These are phyloP conservation scores for Acorus calamus DNA, from an alignment of 106 monocot species.

Conservation along the genomic window DNA sequence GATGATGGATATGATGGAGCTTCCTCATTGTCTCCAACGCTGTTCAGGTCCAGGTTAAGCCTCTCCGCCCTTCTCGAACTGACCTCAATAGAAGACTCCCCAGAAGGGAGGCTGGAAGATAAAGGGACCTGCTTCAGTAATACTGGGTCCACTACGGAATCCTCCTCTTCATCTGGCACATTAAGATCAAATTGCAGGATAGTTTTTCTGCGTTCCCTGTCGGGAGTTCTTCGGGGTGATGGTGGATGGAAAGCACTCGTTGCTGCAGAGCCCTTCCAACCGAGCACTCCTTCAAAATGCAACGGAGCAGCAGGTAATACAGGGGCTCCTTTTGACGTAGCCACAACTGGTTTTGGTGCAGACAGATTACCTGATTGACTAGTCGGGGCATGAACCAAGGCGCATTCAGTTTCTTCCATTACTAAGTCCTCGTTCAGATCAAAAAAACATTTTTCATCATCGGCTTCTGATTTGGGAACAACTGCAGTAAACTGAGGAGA, in stretches of 20 bases:
- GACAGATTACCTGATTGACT: constrained; percentile 26
- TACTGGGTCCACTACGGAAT: constrained; percentile 9
- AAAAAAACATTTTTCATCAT: constrained; percentile 23
- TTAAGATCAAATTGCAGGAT: constrained; percentile 61
- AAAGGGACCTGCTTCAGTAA: constrained; percentile 17
- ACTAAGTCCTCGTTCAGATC: constrained; percentile 66
- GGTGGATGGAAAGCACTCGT: constrained; percentile 82
- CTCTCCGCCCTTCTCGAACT: constrained; percentile 50
- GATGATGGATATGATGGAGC: constrained; percentile 7
- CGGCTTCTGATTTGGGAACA: constrained; percentile 6
- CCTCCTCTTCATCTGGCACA: constrained; percentile 33
- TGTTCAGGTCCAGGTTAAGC: constrained; percentile 66
- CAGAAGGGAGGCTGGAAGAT: constrained; percentile 26
- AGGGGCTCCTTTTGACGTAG: constrained; percentile 58
- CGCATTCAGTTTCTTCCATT: constrained; percentile 26
- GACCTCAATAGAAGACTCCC: constrained; percentile 52
- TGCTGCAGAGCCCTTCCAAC: constrained; percentile 84
- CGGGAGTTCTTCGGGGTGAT: constrained; percentile 48
- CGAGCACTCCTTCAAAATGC: constrained; percentile 52
- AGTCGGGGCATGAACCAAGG: neutral
- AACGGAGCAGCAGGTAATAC: constrained; percentile 30
- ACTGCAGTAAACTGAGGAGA: constrained; percentile 2
- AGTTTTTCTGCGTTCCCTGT: constrained; percentile 32
- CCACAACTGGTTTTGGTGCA: constrained; percentile 47
- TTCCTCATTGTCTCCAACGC: constrained; percentile 41